Evolutionary conservation across 1,284 basidiomycete genomes (phyloP).

Genomic region (Polyporus tsugae): DNA sequence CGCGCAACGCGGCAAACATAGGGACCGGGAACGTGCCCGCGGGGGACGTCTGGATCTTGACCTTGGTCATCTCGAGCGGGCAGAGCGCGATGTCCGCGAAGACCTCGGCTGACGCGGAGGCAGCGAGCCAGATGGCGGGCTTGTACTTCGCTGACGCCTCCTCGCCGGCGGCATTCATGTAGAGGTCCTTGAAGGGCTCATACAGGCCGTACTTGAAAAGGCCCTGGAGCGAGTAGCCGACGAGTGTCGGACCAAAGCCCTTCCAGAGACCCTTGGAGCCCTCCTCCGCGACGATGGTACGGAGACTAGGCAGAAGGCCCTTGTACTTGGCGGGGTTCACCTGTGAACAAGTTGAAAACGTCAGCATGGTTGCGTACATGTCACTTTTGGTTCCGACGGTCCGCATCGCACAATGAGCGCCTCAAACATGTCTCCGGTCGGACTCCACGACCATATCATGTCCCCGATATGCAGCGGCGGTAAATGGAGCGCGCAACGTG

Average conservation of each 20-base stretch:
- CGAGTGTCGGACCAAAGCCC: slow-evolving; percentile 90
- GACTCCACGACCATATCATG: too few species aligned
- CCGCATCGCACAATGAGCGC: background rate
- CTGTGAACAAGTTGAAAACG: slow-evolving; percentile 45
- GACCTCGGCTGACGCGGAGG: slow-evolving; percentile 93
- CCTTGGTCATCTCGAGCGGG: slow-evolving; percentile 86
- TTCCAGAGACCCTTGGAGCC: slow-evolving; percentile 91
- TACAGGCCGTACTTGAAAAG: slow-evolving; percentile 98
- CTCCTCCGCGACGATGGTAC: slow-evolving; percentile 83
- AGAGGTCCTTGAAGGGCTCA: slow-evolving; percentile 93
- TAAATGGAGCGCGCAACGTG: too few species aligned
- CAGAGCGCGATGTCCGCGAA: slow-evolving; percentile 93
- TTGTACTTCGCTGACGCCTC: slow-evolving; percentile 90
- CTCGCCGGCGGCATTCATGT: slow-evolving; percentile 87
- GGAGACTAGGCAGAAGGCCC: slow-evolving; percentile 79
- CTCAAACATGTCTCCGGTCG: background rate
- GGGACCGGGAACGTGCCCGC: slow-evolving; percentile 77
- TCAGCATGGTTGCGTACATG: background rate
- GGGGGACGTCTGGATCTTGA: slow-evolving; percentile 83
- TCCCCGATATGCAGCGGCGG: too few species aligned
- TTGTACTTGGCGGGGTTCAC: slow-evolving; percentile 82
- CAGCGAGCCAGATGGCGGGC: slow-evolving; percentile 93
- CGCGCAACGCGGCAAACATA: slow-evolving; percentile 71
- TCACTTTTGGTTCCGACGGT: too few species aligned
- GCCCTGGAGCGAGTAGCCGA: slow-evolving; percentile 96